Evolutionary conservation across 148 eudicot genomes (phyloP).

Genomic region (Pharnaceum exiguum): DNA sequence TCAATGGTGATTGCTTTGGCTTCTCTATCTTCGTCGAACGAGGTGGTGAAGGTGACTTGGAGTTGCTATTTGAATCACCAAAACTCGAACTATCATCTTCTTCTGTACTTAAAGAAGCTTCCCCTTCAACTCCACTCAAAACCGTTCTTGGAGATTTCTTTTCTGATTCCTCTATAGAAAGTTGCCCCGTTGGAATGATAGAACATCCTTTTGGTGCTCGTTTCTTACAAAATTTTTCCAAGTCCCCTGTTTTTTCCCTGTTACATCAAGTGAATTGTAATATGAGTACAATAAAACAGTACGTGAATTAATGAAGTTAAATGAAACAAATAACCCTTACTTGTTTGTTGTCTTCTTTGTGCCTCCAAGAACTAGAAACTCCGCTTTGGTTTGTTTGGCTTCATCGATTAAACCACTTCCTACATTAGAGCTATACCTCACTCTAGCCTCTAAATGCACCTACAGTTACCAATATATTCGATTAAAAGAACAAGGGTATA

Average conservation of each 20-base stretch:
- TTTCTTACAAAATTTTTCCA: constrained; percentile 41
- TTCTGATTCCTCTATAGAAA: constrained; percentile 11
- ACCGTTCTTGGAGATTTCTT: constrained; percentile 69
- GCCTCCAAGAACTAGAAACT: constrained; percentile 52
- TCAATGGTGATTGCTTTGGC: constrained; percentile 36
- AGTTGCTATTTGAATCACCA: constrained; percentile 32
- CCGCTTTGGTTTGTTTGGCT: constrained; percentile 46
- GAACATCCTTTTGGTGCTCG: constrained; percentile 72
- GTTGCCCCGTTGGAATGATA: constrained; percentile 42
- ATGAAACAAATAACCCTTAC: constrained; percentile 20
- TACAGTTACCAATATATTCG: constrained; percentile 15
- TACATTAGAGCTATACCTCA: constrained; percentile 44
- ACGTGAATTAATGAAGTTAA: neutral
- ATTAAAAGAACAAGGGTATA: no score
- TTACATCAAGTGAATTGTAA: constrained; percentile 1
- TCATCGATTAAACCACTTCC: constrained; percentile 59
- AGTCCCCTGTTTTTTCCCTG: constrained; percentile 19
- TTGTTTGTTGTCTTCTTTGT: constrained; percentile 28
- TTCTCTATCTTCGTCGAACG: constrained; percentile 1
- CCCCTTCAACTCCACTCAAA: constrained; percentile 31
- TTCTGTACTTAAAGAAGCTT: constrained; percentile 39
- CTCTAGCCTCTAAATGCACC: constrained; percentile 85
- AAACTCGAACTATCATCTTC: constrained; percentile 54
- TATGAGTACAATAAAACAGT: neutral
- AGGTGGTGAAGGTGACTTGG: constrained; percentile 17